These are phyloP conservation scores for Bothriochloa decipiens DNA, from an alignment of 176 grass and related monocot species.

Conservation along the genomic window DNA sequence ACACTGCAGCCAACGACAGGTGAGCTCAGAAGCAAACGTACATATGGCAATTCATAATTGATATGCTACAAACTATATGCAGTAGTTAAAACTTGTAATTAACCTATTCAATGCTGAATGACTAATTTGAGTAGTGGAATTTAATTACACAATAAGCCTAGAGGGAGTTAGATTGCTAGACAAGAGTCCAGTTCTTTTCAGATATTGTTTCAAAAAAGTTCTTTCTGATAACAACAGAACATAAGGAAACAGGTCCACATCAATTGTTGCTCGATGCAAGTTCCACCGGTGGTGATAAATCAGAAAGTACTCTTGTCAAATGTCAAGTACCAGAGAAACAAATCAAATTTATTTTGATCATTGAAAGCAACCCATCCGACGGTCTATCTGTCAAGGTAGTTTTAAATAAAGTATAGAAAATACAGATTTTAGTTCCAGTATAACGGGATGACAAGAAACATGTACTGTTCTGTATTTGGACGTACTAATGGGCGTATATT, in stretches of 20 bases:
- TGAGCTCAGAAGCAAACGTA: not conserved
- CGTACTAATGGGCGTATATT: too few relatives aligned
- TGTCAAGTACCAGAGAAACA: not conserved
- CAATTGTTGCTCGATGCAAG: not conserved
- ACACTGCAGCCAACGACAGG: slow-evolving; percentile 52
- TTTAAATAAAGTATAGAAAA: too few relatives aligned
- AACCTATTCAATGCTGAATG: not conserved
- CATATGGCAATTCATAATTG: too few relatives aligned
- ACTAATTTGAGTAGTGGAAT: not conserved
- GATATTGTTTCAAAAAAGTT: not conserved
- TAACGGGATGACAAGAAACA: too few relatives aligned
- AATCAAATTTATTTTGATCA: not conserved
- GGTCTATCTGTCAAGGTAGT: not conserved
- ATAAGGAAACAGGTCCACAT: not conserved
- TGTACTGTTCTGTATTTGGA: too few relatives aligned
- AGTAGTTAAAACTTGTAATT: not conserved
- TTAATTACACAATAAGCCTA: not conserved
- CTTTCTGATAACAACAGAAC: not conserved
- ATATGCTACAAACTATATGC: not conserved
- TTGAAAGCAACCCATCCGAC: not conserved
- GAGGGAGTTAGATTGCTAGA: slow-evolving; percentile 10
- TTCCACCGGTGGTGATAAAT: not conserved
- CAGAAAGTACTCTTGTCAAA: not conserved
- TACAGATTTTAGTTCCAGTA: too few relatives aligned
- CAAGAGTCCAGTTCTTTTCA: not conserved